phyloP scores from a whole-genome alignment of 345 rosid genomes.

The Populus deltoides region DNA sequence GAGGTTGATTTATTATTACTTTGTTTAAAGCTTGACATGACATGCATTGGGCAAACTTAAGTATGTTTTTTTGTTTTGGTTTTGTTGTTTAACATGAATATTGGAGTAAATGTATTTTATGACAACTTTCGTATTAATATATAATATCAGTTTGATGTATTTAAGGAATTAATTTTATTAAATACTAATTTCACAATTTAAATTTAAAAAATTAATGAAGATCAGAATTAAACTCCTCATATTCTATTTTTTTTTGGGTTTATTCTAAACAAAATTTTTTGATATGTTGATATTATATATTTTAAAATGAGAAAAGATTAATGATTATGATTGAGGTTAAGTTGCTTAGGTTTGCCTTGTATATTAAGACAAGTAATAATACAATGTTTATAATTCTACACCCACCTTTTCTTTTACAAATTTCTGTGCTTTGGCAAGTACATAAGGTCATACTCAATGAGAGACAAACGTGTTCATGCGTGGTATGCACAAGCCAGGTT shows the following conservation, averaged over 20 bases:
- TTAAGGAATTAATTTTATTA: too few species aligned
- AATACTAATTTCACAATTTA: too few species aligned
- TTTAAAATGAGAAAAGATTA: too few species aligned
- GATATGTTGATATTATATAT: too few species aligned
- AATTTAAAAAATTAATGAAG: too few species aligned
- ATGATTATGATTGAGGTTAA: background rate
- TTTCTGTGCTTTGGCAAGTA: background rate
- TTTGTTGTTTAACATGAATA: background rate
- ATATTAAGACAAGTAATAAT: slow-evolving; percentile 19
- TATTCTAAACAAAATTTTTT: too few species aligned
- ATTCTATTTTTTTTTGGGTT: too few species aligned
- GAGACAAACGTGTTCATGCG: background rate
- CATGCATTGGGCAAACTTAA: background rate
- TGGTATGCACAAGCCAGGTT: background rate
- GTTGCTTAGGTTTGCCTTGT: background rate
- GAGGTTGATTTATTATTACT: background rate
- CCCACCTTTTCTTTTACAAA: background rate
- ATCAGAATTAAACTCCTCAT: too few species aligned
- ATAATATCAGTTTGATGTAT: too few species aligned
- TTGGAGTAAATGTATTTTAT: too few species aligned
- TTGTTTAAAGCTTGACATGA: background rate
- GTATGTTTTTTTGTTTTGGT: background rate
- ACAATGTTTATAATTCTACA: slow-evolving; percentile 13
- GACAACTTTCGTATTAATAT: too few species aligned
- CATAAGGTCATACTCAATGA: background rate